phyloP scores from a whole-genome alignment of 768 basidiomycete species.

The Lyophyllum decastes region DNA sequence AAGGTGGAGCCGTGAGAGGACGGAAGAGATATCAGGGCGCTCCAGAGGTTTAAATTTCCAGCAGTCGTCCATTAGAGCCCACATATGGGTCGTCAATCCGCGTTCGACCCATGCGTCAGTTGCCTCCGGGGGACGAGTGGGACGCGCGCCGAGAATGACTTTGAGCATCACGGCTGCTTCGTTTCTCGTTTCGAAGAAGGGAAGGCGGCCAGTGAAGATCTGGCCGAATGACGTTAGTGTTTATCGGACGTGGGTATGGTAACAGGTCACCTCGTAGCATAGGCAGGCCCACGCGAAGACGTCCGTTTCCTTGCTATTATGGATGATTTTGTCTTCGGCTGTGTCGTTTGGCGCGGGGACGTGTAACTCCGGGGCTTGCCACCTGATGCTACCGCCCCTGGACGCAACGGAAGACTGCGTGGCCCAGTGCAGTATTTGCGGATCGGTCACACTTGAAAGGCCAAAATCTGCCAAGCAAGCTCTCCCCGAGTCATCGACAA shows the following conservation, averaged over 20 bases:
- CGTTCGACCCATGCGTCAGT: not conserved
- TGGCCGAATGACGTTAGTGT: not conserved
- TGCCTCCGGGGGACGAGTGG: not conserved
- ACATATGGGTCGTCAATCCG: conserved; percentile 2
- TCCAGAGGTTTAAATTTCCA: not conserved
- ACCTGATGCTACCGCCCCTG: conserved; percentile 6
- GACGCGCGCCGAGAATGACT: not conserved
- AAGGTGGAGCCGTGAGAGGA: not conserved
- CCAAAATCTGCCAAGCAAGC: conserved; percentile 25
- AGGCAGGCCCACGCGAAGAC: conserved; percentile 14
- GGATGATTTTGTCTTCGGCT: not conserved
- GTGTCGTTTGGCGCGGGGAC: not conserved
- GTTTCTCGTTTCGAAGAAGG: not conserved
- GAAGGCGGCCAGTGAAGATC: conserved; percentile 8
- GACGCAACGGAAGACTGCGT: conserved; percentile 13
- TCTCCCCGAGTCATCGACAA: conserved; percentile 17
- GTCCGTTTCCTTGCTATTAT: conserved; percentile 14
- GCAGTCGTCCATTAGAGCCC: conserved; percentile 8
- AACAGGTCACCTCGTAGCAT: conserved; percentile 12
- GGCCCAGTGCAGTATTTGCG: conserved; percentile 14
- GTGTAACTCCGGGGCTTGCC: conserved; percentile 15
- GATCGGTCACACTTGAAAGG: conserved; percentile 17
- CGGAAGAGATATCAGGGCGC: conserved; percentile 6
- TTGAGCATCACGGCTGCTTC: not conserved
- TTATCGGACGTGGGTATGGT: not conserved